Base-by-base conservation (phyloP, 2,329 filamentous ascomycete species). In the Intubia oerlemansii region DNA sequence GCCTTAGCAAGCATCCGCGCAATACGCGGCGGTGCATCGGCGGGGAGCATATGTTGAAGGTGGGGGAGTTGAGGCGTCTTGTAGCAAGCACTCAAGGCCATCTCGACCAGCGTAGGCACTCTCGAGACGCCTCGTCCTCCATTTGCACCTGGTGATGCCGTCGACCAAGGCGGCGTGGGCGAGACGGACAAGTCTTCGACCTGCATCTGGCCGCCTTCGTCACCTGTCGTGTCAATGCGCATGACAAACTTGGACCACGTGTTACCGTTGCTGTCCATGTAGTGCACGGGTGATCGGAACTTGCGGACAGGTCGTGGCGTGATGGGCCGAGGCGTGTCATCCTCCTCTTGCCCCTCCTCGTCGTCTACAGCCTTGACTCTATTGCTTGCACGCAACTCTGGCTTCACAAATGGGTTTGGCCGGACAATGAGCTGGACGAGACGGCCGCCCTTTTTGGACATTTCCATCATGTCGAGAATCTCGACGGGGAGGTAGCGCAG, bases 401-500 rank as follows among this genome's bases (percentile, higher is more conserved):
- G n/a, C n/a, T n/a, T 2, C 37, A 41, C 29, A 57, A 48, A 31
- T 0, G 66, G 65, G 40, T 79, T 80, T 1, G 72, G 71, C 31
- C 66, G 59, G 3, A 72, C 38, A 16, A 52, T 53, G n/a, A 78
- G 46, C 5, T 54, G 53, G 10, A 46, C 43, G n/a, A 75, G 50
- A 13, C 53, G 56, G 25, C 51, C 45, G 1, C 47, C 42, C 8
- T 46, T 41, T n/a, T n/a, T n/a, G n/a, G n/a, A n/a, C n/a, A n/a
- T n/a, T n/a, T n/a, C n/a, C n/a, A n/a, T n/a, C n/a, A n/a, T n/a
- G n/a, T 60, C 46, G 1, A 78, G 51, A 1, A 79, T 49, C 41
- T 77, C 71, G 31, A 54, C 61, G 0, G 75, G 75, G 1, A 81
- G 52, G 34, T 52, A 61, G 6, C 53, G 54, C 9, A 81, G 50